Percentiles rank a stretch among this genome's conserved stretches.
phyloP scores from a whole-genome alignment of 805 yeast species.

The Kazachstania martiniae region DNA sequence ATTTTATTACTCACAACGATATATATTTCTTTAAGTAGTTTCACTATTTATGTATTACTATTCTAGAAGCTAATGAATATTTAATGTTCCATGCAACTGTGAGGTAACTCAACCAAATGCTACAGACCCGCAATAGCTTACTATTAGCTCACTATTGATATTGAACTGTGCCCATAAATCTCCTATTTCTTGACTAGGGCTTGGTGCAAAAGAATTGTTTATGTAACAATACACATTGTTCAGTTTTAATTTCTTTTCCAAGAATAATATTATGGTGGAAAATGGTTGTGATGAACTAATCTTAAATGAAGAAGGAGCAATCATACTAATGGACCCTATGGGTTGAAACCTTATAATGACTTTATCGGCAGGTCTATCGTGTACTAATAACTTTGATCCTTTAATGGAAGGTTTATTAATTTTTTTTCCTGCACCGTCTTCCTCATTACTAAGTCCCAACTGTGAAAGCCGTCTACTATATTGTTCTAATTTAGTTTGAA shows the following conservation, averaged over 20 bases:
- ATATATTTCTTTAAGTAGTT: no score
- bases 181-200: slow-evolving; percentile 25
- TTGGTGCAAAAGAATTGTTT: slow-evolving; percentile 29
- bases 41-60: no score
- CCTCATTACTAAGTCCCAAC: slow-evolving; percentile 17
- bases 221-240: slow-evolving; percentile 23
- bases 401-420: neutral
- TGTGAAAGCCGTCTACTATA: slow-evolving; percentile 18
- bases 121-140: slow-evolving; percentile 27
- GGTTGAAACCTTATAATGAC: slow-evolving; percentile 23
- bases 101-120: slow-evolving; percentile 28
- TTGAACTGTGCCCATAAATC: slow-evolving; percentile 26
- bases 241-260: slow-evolving; percentile 14
- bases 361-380: no score
- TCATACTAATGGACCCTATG: slow-evolving; percentile 21
- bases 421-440: slow-evolving; percentile 4
- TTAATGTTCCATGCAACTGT: no score
- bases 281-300: slow-evolving; percentile 22
- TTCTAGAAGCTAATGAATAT: no score
- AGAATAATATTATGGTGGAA: slow-evolving; percentile 15
- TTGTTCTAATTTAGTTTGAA: slow-evolving; percentile 19
- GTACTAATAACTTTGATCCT: no score
- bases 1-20: no score
- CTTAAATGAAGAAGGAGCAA: slow-evolving; percentile 20
- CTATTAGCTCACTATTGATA: slow-evolving; percentile 23